Evolutionary conservation across 768 basidiomycete species (phyloP), one percentile per base, ranked within the genome.

Genomic region (Macrolepiota dolichaula): DNA sequence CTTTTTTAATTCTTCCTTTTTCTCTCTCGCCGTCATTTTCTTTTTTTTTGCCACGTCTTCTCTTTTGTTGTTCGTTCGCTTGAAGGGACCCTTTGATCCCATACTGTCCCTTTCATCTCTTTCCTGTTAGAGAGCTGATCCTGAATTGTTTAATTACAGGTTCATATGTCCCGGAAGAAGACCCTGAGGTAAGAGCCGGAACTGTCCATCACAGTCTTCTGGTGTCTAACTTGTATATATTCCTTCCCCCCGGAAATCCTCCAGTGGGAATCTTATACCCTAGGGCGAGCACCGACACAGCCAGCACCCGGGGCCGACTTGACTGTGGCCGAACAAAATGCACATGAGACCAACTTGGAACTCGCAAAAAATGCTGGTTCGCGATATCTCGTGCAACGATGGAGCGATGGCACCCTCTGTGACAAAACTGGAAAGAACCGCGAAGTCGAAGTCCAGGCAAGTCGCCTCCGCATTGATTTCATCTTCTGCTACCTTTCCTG

Each of bases 401-500:
- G 93, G 93, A 83, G 85, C 54, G 92, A 93, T 67, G 97, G 97
- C 19, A 96, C 93, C 4, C 73, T 85, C 53, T 99, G 97, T 74
- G 96, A 98, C 76, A 95, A 92, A 79, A 96, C 93, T 2, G 89
- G 90, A 13, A 84, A 83, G 73, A 82, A 82, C 58, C 88, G 97
- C 63, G 92, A 94, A 77, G 89, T 96, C 46, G 96, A 99, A 80
- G 88, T 99, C 35, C 97, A 99, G 86, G 94, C 91, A 64, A 66
- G 83, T 73, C 63, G 37, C 53, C 51, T 53, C 42, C 42, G 29
- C 24, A 27, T 52, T 64, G 57, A 64, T 55, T 61, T 66, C 56
- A 53, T 60, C 62, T 63, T 47, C 50, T 63, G 57, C 52, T 47
- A 36, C 44, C 42, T 56, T 56, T 51, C 36, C 29, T 25, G 38